Evolutionary conservation across 768 basidiomycete genomes (phyloP).

Genomic region (Lactifluus hygrophoroides): DNA sequence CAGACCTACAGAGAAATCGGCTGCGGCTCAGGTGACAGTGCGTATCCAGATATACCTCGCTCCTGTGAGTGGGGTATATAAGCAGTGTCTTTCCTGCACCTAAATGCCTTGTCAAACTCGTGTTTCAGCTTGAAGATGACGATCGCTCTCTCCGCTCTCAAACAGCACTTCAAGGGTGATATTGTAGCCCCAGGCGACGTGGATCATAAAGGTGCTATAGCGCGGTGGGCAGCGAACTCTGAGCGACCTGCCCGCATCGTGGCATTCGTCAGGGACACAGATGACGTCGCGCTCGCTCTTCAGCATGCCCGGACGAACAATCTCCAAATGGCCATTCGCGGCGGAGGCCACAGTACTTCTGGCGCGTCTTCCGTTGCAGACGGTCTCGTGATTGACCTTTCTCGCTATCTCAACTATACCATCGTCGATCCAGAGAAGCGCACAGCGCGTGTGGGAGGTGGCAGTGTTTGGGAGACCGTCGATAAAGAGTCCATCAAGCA

Average conservation of each 20-base stretch:
- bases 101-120: too few relatives aligned
- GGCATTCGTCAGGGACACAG: constrained; percentile 34
- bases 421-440: constrained; percentile 32
- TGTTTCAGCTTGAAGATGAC: constrained; percentile 5
- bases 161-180: constrained; percentile 34
- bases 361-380: constrained; percentile 38
- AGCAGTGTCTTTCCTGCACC: too few relatives aligned
- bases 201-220: constrained; percentile 33
- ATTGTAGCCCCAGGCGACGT: constrained; percentile 32
- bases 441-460: constrained; percentile 38
- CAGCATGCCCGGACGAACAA: constrained; percentile 29
- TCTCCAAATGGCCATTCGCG: constrained; percentile 36
- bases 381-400: constrained; percentile 44
- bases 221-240: constrained; percentile 37
- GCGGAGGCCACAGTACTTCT: constrained; percentile 41
- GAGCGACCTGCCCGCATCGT: constrained; percentile 34
- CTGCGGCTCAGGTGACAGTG: too few relatives aligned
- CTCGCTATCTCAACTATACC: constrained; percentile 33
- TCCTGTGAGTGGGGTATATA: too few relatives aligned
- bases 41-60: too few relatives aligned
- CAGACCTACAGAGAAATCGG: too few relatives aligned
- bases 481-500: constrained; percentile 36
- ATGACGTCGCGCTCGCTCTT: constrained; percentile 34
- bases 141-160: constrained; percentile 13
- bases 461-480: constrained; percentile 38